A percentile compares a stretch with the other conserved stretches of the same genome.
Evolutionary conservation across 805 yeast genomes (phyloP).

Genomic region (Suhomyces xylopsoci): DNA sequence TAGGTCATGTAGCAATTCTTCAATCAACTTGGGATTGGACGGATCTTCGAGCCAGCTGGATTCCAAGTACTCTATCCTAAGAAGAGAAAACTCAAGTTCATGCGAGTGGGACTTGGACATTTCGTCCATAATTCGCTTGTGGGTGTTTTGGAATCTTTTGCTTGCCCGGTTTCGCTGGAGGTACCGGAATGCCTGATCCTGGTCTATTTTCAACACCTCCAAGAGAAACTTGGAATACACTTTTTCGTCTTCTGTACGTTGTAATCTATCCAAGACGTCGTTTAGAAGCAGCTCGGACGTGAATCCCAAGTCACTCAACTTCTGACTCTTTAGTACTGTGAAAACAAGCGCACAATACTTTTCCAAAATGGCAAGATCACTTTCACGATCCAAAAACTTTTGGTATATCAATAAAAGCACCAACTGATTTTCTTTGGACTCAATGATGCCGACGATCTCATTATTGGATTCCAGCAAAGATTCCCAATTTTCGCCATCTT

Average conservation of each 20-base stretch:
- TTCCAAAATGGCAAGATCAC: conserved; percentile 1
- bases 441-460: conserved; percentile 2
- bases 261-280: conserved; percentile 11
- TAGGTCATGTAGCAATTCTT: conserved; percentile 28
- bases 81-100: conserved; percentile 22
- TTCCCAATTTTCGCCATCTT: conserved; percentile 10
- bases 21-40: conserved; percentile 5
- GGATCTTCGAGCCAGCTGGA: conserved; percentile 21
- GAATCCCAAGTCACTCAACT: neutral
- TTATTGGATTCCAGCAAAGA: neutral
- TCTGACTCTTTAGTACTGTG: neutral
- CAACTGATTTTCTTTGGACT: neutral
- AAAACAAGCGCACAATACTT: conserved; percentile 5
- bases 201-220: conserved; percentile 28
- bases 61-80: conserved; percentile 37
- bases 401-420: neutral
- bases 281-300: conserved; percentile 3
- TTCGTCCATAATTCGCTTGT: conserved; percentile 30
- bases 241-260: conserved; percentile 17
- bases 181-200: conserved; percentile 28
- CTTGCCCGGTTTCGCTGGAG: conserved; percentile 27
- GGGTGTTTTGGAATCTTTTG: conserved; percentile 20
- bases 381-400: neutral
- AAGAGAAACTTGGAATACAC: conserved; percentile 30
- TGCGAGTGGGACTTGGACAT: conserved; percentile 18